phyloP scores from a whole-genome alignment of 495 filamentous ascomycete species.

The Poronia punctata region DNA sequence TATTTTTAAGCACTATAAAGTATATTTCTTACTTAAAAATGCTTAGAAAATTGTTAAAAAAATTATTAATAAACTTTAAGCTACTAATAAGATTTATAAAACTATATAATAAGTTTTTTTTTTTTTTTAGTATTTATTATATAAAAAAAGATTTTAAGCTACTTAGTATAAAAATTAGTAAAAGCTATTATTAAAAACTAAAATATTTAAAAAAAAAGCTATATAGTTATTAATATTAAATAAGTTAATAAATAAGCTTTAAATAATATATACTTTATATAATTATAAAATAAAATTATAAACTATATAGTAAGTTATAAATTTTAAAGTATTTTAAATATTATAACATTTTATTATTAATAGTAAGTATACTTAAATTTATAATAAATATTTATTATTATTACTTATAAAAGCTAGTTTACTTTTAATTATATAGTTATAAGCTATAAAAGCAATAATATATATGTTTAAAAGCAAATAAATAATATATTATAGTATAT shows the following conservation, averaged over 20 bases:
- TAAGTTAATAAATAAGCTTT: neutral
- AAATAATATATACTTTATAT: neutral
- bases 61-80: no score
- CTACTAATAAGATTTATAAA: no score
- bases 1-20: no score
- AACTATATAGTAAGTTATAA: no score
- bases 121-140: no score
- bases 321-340: neutral
- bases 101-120: no score
- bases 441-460: neutral
- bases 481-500: neutral
- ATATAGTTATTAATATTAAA: neutral
- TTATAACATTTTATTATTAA: conserved; percentile 3
- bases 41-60: no score
- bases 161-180: neutral
- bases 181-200: no score
- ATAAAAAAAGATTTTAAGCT: neutral
- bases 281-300: neutral
- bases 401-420: neutral
- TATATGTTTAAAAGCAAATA: conserved; percentile 2
- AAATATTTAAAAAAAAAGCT: neutral
- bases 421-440: conserved; percentile 2
- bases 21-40: no score
- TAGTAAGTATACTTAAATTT: neutral
- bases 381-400: conserved; percentile 4